Base-by-base conservation (phyloP, 768 basidiomycete genomes). In the Auricularia auricula-judae region DNA sequence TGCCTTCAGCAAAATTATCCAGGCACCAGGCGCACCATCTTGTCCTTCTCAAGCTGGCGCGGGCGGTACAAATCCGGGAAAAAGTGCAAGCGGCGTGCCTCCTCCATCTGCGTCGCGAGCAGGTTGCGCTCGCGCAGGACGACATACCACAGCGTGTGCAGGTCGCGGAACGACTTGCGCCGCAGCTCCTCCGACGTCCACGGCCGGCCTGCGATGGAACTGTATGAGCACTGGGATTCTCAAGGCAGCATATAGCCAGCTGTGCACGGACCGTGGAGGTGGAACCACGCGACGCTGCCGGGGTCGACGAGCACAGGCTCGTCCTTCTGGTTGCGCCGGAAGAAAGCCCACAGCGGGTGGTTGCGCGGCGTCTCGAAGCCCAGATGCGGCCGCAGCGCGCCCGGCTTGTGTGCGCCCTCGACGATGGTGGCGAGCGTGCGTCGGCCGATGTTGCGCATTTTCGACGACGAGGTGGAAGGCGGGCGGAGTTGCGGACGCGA, bases 71-170 rank as follows among this genome's bases (percentile, higher is more conserved):
- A 60, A 21, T 16, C 29, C 14, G 29, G 33, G 43, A 58, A 21
- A 8, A 18, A 16, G 1, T 5, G 44, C n/a, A 18, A 62, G 29
- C 65, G 14, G 84, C 84, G 68, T 88, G 71, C 68, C 92, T 78
- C 67, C 88, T 80, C 51, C 81, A 79, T 81, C 74, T 98, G 95
- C 8, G 94, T 92, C 10, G 90, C 88, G 64, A 98, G 80, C 34
- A 96, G 78, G 75, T 98, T 99, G 3, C 90, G 83, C 74, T 99
- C 97, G 67, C 92, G 81, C 58, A 93, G 71, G 33, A 93, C 77
- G 60, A 98, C 81, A 73, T 96, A 98, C 96, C 97, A 99, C 43
- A 99, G 80, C 8, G 86, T 89, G 74, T 99, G 97, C 67, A 99
- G 77, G 72, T 98, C 95, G 66, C 84, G 83, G 79, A 98, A 98